phyloP scores from a whole-genome alignment of 441 rosid genomes.

The Arabidopsis lyrata region DNA sequence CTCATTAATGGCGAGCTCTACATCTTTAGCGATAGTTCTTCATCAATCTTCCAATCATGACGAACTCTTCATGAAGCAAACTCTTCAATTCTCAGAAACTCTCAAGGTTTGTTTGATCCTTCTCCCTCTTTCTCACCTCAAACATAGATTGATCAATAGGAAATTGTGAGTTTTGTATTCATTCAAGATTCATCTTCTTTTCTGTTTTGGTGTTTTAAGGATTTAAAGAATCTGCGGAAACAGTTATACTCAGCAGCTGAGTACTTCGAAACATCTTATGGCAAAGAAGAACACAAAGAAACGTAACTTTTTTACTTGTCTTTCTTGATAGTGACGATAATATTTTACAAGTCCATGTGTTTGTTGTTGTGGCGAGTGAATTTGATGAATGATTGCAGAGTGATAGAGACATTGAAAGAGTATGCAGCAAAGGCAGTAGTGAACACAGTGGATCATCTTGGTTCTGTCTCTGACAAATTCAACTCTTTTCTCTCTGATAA shows the following conservation, averaged over 20 bases:
- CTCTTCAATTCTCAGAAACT: constrained; percentile 70
- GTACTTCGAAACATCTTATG: constrained; percentile 74
- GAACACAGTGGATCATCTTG: constrained; percentile 89
- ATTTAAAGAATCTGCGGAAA: constrained; percentile 74
- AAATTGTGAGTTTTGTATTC: neutral
- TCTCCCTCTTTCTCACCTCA: constrained; percentile 3
- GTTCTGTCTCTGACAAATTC: constrained; percentile 82
- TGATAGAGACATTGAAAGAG: constrained; percentile 72
- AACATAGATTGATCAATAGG: neutral
- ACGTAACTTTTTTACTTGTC: constrained; percentile 48
- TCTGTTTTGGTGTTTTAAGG: constrained; percentile 48
- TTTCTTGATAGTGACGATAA: constrained; percentile 8
- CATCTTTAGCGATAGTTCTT: constrained; percentile 55
- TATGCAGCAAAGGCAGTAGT: constrained; percentile 76
- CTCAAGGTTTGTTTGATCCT: constrained; percentile 61
- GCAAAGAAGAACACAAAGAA: constrained; percentile 65
- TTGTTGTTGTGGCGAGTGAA: neutral
- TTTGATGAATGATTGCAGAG: constrained; percentile 48
- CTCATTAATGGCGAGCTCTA: constrained; percentile 46
- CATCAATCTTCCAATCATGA: constrained; percentile 65
- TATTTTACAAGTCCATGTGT: neutral
- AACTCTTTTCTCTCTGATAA: constrained; percentile 64
- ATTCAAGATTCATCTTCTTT: constrained; percentile 31
- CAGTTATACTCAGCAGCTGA: constrained; percentile 93
- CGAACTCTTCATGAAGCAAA: constrained; percentile 76